Base-by-base conservation (phyloP, 176 grass and related monocot species). In the Carex myosuroides region DNA sequence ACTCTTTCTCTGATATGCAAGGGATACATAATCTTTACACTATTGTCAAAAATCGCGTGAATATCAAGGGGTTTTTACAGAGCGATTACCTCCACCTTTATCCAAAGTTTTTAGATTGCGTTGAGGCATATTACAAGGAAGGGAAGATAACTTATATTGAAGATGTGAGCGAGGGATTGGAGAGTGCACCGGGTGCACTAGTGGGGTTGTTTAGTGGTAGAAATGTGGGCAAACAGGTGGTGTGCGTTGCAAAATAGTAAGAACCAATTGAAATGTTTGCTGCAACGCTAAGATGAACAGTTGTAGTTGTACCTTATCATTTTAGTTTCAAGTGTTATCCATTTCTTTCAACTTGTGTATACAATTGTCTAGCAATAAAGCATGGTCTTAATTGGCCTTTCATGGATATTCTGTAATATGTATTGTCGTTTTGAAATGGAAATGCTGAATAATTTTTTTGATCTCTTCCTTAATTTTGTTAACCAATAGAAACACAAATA, bases 211-310 rank as follows among this genome's bases (percentile, higher is more conserved):
- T 97, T 56, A 84, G 79, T 5, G 92, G 95, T 59, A 88, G 88
- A 87, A 98, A 98, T 89, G 82, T 94, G 0, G 89, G 95, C 76
- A 98, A 98, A 64, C 85, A 98, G 64, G 89, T 93, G 0, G 92
- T 93, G 22, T 84, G 86, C 0, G 81, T 93, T 32, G 84, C 92
- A 12, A 54, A 64, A 1, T 85, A 94, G 55, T 97, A 71, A 89
- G 69, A 72, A 72, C 69, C n/a, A 46, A 46, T 71, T 71, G 8
- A 68, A 37, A 37, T 18, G 14, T 26, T 12, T 30, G 0, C 2
- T 11, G 18, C 2, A 64, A 13, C 18, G 17, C 18, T 60, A 64
- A 64, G 11, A 30, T 30, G 21, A 64, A 64, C 22, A 64, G 17
- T 42, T 42, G 33, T 22, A 64, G 17, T 42, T 42, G 33, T 22